A percentile compares a stretch with the other conserved stretches of the same genome.
These are phyloP conservation scores for Pouteria campechiana DNA, from an alignment of 179 eudicot species.

Conservation along the genomic window DNA sequence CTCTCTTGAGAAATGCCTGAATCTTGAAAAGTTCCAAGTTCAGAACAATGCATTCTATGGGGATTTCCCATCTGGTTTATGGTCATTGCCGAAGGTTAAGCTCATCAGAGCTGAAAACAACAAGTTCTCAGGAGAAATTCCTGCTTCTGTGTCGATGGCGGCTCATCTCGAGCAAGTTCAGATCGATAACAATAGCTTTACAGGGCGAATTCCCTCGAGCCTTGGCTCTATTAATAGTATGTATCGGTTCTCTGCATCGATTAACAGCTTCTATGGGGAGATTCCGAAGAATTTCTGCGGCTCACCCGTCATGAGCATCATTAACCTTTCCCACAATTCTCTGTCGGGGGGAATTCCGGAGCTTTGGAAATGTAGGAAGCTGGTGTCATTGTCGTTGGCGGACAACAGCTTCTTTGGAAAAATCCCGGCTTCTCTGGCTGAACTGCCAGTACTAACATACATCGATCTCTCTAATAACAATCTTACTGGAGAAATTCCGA, in stretches of 20 bases:
- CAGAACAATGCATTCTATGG: constrained; percentile 74
- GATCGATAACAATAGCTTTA: constrained; percentile 82
- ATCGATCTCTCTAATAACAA: constrained; percentile 80
- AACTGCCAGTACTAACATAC: constrained; percentile 73
- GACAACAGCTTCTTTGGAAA: constrained; percentile 51
- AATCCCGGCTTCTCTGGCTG: constrained; percentile 65
- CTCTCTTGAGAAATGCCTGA: constrained; percentile 39
- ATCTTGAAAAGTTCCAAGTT: constrained; percentile 60
- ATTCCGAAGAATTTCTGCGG: constrained; percentile 74
- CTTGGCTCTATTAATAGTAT: constrained; percentile 57
- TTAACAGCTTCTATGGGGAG: constrained; percentile 49
- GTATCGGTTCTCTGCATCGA: constrained; percentile 76
- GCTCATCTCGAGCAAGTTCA: constrained; percentile 73
- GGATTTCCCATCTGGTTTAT: constrained; percentile 54
- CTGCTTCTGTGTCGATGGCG: constrained; percentile 51
- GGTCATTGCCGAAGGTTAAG: constrained; percentile 72
- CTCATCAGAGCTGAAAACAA: constrained; percentile 84
- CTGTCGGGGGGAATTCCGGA: constrained; percentile 62
- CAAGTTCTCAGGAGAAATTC: constrained; percentile 56
- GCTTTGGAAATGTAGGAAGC: constrained; percentile 46
- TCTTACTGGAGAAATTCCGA: constrained; percentile 72
- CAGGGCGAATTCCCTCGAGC: constrained; percentile 52
- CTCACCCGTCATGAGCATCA: constrained; percentile 81
- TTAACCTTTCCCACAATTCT: constrained; percentile 55
- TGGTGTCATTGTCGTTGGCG: constrained; percentile 70